Conservation (phyloP, 1,139 yeast species). For the Hyphopichia khmerensis region DNA sequence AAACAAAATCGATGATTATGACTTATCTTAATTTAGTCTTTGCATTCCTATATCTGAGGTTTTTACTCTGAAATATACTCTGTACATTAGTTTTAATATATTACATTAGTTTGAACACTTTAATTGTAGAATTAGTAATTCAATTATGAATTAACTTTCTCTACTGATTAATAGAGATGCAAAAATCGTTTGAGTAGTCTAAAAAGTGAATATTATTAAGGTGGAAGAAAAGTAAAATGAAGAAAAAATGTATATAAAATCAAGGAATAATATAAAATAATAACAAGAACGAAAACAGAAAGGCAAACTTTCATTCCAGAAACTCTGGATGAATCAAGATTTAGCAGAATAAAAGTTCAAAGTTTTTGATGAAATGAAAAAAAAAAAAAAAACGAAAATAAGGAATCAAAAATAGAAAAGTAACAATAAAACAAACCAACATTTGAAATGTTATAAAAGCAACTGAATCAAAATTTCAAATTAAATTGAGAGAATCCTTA, state of each 20-base stretch:
- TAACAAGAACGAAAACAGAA: background rate
- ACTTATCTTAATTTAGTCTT: slow-evolving; percentile 41
- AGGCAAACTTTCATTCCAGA: background rate
- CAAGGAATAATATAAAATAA: background rate
- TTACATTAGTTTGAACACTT: too few relatives aligned
- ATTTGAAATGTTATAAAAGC: background rate
- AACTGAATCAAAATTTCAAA: background rate
- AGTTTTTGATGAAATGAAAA: background rate
- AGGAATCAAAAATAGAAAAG: background rate
- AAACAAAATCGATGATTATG: slow-evolving; percentile 81
- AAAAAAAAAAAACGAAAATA: background rate
- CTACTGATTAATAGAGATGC: too few relatives aligned
- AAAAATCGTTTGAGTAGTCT: too few relatives aligned
- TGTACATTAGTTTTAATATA: background rate
- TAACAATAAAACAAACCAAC: background rate
- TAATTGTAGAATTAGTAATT: too few relatives aligned
- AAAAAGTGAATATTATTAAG: background rate
- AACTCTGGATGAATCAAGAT: too few relatives aligned
- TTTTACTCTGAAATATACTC: background rate
- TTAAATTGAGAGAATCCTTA: background rate
- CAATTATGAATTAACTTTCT: too few relatives aligned
- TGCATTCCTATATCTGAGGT: background rate
- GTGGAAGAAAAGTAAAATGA: background rate
- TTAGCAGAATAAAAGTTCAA: too few relatives aligned
- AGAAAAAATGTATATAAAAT: background rate